Evolutionary conservation across 352 stramenopile species (phyloP).

Genomic region (Pythium sp.): DNA sequence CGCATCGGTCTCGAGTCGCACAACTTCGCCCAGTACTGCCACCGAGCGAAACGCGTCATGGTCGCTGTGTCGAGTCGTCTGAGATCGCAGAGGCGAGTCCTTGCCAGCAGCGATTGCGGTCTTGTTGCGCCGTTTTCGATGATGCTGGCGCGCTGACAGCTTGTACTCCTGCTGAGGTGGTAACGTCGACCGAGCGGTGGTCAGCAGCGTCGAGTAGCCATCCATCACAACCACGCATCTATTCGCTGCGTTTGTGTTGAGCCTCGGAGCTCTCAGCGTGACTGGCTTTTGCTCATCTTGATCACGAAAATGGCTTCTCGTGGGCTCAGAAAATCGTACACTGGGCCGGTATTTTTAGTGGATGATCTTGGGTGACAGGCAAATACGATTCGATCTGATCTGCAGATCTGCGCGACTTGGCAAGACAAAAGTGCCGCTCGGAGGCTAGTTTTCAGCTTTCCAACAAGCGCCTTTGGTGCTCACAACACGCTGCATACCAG

Average conservation of each 20-base stretch:
- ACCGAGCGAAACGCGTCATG: constrained; percentile 30
- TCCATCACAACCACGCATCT: constrained; percentile 3
- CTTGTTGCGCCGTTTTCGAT: constrained; percentile 13
- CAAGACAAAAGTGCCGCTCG: not conserved
- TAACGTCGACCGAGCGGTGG: not conserved
- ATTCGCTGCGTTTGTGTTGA: constrained; percentile 6
- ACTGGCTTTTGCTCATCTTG: too few species aligned
- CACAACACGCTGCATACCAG: not conserved
- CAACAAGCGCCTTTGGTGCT: not conserved
- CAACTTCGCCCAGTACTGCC: constrained; percentile 30
- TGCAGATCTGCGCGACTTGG: not conserved
- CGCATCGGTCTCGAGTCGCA: constrained; percentile 26
- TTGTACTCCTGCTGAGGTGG: constrained; percentile 20
- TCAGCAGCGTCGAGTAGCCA: constrained; percentile 2
- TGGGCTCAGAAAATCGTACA: too few species aligned
- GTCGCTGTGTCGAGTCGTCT: not conserved
- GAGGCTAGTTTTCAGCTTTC: not conserved
- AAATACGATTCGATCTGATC: not conserved
- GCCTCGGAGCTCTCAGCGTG: too few species aligned
- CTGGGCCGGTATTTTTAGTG: too few species aligned
- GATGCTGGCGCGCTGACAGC: constrained; percentile 25
- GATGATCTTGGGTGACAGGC: not conserved
- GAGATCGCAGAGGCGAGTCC: not conserved
- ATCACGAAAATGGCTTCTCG: too few species aligned
- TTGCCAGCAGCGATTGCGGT: not conserved